Evolutionary conservation across 2,329 filamentous ascomycete species (phyloP), one percentile per base, ranked within the genome.

Genomic region (Leptographium procerum): DNA sequence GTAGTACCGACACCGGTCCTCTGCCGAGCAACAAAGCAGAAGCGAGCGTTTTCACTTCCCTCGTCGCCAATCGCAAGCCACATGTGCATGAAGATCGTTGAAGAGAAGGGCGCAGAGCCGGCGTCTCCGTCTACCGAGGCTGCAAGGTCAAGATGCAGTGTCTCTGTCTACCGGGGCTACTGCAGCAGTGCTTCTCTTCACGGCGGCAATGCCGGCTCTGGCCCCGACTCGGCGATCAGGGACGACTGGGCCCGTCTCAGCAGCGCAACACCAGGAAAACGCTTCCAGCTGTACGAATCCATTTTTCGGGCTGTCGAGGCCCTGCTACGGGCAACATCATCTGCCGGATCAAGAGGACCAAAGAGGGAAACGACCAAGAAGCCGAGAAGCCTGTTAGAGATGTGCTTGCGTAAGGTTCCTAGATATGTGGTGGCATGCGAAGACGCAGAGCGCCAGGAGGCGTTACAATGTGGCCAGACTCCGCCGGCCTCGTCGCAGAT

Each of bases 321-420:
- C 6, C 66, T 80, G 19, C 19, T 43, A 8, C 40, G 40, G 19
- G 40, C 40, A 43, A 43, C 40, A 9, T 50, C 40, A 16, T 50
- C 47, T 29, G 26, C 26, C 47, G 47, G 47, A 26, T 26, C 4
- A 79, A 77, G 4, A 22, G 66, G 56, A 22, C 57, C 58, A 11
- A 1, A n/a, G n/a, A n/a, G n/a, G 54, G 19, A 56, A 57, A 16
- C 50, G 14, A 4, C 24, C 2, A 33, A 24, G 10, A 59, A 57
- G 48, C 24, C 50, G 1, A 73, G 69, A 29, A 77, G 77, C 5
- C 69, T 82, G 11, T 60, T 81, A 22, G 72, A 73, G 24, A 76
- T 78, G 72, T 78, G 77, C 59, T 69, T 82, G 7, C 70, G 73
- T 56, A 73, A 71, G 60, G 68, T 82, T 16, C 78, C 78, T 1